These are phyloP conservation scores for Parietichytrium sp. DNA, from an alignment of 108 stramenopile genomes.

Conservation along the genomic window DNA sequence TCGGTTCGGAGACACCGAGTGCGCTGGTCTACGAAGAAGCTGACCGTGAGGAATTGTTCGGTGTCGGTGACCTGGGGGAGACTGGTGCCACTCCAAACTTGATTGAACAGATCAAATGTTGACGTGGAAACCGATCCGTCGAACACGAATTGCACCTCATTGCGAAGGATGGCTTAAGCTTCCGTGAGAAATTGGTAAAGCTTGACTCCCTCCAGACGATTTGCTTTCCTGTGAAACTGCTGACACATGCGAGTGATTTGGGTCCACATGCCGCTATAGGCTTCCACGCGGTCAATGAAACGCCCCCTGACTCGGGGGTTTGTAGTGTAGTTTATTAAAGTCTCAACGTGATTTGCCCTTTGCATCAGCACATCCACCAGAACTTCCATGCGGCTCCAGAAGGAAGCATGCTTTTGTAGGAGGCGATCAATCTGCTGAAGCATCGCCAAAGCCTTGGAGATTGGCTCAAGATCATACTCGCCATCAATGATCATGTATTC, in stretches of 20 bases:
- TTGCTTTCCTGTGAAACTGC: not conserved
- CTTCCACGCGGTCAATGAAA: constrained; percentile 1
- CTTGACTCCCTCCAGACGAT: not conserved
- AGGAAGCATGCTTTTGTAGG: constrained; percentile 31
- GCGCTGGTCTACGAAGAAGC: not conserved
- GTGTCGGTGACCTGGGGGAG: not conserved
- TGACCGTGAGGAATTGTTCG: not conserved
- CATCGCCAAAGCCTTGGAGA: constrained; percentile 21
- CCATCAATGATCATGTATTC: not conserved
- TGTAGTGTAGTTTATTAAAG: not conserved
- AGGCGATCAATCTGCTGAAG: constrained; percentile 24
- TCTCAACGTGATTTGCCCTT: constrained; percentile 25
- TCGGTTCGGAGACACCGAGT: no score
- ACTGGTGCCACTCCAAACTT: not conserved
- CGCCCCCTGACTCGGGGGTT: constrained; percentile 20
- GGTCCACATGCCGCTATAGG: constrained; percentile 11
- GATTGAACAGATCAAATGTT: not conserved
- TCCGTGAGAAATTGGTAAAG: constrained; percentile 13
- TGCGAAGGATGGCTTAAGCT: not conserved
- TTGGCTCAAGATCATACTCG: constrained; percentile 22
- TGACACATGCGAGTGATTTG: constrained; percentile 8
- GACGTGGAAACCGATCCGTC: not conserved
- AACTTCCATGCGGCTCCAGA: constrained; percentile 28
- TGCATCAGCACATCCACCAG: constrained; percentile 18
- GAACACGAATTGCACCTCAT: not conserved